Percentiles rank a stretch among this genome's conserved stretches.
These are phyloP conservation scores for Acrodontium crateriforme DNA, from an alignment of 2,329 filamentous ascomycete genomes.

Conservation along the genomic window DNA sequence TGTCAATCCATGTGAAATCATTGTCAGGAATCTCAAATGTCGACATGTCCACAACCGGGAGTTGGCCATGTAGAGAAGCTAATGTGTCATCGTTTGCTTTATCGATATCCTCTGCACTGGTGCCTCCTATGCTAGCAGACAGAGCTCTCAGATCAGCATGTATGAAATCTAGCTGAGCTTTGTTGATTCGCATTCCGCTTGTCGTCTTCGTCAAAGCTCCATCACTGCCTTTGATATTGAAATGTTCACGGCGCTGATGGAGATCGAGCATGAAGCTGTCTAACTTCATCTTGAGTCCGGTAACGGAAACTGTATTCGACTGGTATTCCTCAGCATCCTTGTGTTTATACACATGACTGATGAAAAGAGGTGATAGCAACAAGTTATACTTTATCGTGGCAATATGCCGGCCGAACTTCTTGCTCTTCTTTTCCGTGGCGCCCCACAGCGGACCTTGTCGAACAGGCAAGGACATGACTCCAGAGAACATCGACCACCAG, in stretches of 20 bases:
- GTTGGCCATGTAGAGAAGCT: slow-evolving; percentile 40
- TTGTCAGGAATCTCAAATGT: slow-evolving; percentile 92
- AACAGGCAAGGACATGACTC: slow-evolving; percentile 85
- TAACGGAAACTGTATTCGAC: slow-evolving; percentile 70
- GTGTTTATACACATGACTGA: slow-evolving; percentile 97
- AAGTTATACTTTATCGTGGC: slow-evolving; percentile 99
- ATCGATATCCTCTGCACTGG: slow-evolving; percentile 62
- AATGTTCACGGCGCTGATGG: slow-evolving; percentile 85
- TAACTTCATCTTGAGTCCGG: slow-evolving; percentile 87
- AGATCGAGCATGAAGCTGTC: slow-evolving; percentile 97
- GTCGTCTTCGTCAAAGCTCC: slow-evolving; percentile 64
- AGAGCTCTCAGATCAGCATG: slow-evolving; percentile 86
- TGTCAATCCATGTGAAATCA: slow-evolving; percentile 93
- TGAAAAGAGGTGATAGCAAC: slow-evolving; percentile 77
- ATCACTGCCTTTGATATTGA: slow-evolving; percentile 57
- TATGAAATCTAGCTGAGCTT: slow-evolving; percentile 82
- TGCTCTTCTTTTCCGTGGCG: slow-evolving; percentile 87
- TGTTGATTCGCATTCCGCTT: slow-evolving; percentile 89
- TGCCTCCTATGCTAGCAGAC: slow-evolving; percentile 76
- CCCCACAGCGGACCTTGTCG: slow-evolving; percentile 87
- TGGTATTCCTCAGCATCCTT: slow-evolving; percentile 82
- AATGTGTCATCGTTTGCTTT: slow-evolving; percentile 48
- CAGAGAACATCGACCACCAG: slow-evolving; percentile 96
- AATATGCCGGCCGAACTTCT: slow-evolving; percentile 92
- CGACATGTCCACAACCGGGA: slow-evolving; percentile 50